Percentiles rank a stretch among this genome's conserved stretches.
These are phyloP conservation scores for Candida awuae DNA, from an alignment of 805 yeast species.

Conservation along the genomic window DNA sequence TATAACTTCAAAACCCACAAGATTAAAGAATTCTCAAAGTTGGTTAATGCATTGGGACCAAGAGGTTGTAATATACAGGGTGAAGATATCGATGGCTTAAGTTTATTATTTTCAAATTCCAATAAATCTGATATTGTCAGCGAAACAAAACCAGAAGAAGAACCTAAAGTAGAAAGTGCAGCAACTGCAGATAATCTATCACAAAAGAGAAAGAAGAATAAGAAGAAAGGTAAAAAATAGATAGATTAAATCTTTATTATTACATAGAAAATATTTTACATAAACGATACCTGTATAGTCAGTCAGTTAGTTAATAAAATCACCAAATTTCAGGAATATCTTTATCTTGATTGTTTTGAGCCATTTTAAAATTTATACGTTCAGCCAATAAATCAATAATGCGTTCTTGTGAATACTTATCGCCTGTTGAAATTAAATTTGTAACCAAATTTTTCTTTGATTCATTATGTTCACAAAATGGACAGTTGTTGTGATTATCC, in stretches of 20 bases:
- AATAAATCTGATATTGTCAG: conserved; percentile 15
- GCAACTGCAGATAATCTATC: not conserved
- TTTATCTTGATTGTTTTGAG: not conserved
- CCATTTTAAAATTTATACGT: conserved; percentile 5
- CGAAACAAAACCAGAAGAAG: not conserved
- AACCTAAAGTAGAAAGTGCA: not conserved
- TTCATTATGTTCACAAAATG: conserved; percentile 8
- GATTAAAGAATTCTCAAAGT: conserved; percentile 64
- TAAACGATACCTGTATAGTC: not conserved
- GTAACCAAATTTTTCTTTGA: not conserved
- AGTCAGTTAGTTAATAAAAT: not conserved
- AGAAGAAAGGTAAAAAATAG: conserved; percentile 21
- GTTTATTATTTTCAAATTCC: conserved; percentile 20
- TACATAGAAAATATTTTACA: not conserved
- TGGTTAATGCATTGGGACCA: conserved; percentile 70
- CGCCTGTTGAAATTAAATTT: not conserved
- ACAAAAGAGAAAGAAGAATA: conserved; percentile 13
- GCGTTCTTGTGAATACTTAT: not conserved
- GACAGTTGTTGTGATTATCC: conserved; percentile 5
- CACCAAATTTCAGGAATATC: conserved; percentile 8
- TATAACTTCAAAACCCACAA: conserved; percentile 52
- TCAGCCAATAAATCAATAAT: conserved; percentile 7
- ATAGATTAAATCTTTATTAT: not conserved
- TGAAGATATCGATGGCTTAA: conserved; percentile 22
- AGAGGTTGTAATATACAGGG: conserved; percentile 30